Evolutionary conservation across 306 rosid genomes (phyloP).

Genomic region (Prunus davidiana): DNA sequence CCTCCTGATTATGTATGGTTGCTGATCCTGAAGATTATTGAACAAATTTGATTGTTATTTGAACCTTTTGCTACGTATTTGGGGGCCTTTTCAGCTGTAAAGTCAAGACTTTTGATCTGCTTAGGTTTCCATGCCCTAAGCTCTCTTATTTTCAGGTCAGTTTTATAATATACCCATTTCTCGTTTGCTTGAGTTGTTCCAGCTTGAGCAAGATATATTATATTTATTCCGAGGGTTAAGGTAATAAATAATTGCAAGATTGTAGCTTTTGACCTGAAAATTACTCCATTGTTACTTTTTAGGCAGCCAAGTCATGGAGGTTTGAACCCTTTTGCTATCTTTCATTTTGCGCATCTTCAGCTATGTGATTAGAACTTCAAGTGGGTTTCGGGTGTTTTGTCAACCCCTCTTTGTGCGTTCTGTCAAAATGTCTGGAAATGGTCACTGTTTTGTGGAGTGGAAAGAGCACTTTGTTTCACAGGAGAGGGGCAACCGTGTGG

Average conservation of each 20-base stretch:
- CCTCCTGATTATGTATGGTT: constrained; percentile 8
- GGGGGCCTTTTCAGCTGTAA: constrained; percentile 27
- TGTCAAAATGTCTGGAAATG: constrained; percentile 53
- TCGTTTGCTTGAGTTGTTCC: constrained; percentile 25
- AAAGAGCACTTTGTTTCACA: constrained; percentile 88
- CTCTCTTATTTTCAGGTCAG: constrained; percentile 29
- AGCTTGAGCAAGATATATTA: constrained; percentile 25
- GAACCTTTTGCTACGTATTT: constrained; percentile 20
- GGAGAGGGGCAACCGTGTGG: constrained; percentile 94
- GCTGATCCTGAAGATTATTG: constrained; percentile 9
- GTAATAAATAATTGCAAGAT: constrained; percentile 25
- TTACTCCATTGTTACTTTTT: constrained; percentile 12
- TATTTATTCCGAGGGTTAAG: constrained; percentile 18
- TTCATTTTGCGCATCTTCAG: constrained; percentile 10
- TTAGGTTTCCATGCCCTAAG: constrained; percentile 10
- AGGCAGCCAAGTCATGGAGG: constrained; percentile 21
- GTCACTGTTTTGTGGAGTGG: constrained; percentile 83
- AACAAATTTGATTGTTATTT: constrained; percentile 14
- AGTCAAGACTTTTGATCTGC: constrained; percentile 40
- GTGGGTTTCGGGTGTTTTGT: constrained; percentile 28
- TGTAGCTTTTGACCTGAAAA: constrained; percentile 28
- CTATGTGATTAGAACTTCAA: constrained; percentile 34
- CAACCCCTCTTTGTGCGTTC: constrained; percentile 16
- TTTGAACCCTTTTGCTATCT: constrained; percentile 20
- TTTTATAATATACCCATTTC: constrained; percentile 18